These are phyloP conservation scores for Tuber microsphaerosporum DNA, from an alignment of 495 filamentous ascomycete genomes.

Conservation along the genomic window DNA sequence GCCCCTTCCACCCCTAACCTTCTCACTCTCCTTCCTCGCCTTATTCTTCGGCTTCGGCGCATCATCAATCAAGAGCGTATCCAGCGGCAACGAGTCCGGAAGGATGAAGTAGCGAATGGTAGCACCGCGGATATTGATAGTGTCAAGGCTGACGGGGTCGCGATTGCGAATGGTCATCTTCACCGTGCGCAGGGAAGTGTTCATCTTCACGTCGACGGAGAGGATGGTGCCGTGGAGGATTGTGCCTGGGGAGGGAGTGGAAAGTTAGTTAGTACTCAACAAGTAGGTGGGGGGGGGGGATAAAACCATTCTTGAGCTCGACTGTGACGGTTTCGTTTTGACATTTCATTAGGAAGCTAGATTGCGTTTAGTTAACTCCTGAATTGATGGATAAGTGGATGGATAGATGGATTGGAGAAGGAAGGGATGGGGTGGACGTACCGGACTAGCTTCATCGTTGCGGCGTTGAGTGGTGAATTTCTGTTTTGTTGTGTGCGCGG, in stretches of 20 bases:
- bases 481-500: background rate
- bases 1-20: constrained; percentile 58
- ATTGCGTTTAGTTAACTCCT: constrained; percentile 20
- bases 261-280: background rate
- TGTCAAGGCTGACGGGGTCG: constrained; percentile 77
- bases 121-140: constrained; percentile 91
- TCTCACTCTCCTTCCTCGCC: constrained; percentile 80
- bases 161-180: constrained; percentile 88
- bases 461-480: background rate
- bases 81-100: constrained; percentile 86
- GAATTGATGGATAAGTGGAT: constrained; percentile 37
- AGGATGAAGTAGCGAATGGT: constrained; percentile 92
- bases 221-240: constrained; percentile 93
- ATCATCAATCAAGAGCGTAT: constrained; percentile 91
- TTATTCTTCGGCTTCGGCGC: constrained; percentile 98
- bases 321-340: constrained; percentile 95
- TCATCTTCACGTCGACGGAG: constrained; percentile 93
- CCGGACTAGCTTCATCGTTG: constrained; percentile 62
- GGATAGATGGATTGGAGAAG: constrained; percentile 41
- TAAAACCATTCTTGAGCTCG: constrained; percentile 90
- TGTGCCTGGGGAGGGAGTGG: constrained; percentile 58
- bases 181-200: constrained; percentile 83
- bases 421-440: constrained; percentile 48
- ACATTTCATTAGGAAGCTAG: constrained; percentile 97
- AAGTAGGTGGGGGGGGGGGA: constrained; percentile 7